A percentile compares a stretch with the other conserved stretches of the same genome.
Conservation (phyloP, 202 grass and related monocot species). For the Alloteropsis angusta region DNA sequence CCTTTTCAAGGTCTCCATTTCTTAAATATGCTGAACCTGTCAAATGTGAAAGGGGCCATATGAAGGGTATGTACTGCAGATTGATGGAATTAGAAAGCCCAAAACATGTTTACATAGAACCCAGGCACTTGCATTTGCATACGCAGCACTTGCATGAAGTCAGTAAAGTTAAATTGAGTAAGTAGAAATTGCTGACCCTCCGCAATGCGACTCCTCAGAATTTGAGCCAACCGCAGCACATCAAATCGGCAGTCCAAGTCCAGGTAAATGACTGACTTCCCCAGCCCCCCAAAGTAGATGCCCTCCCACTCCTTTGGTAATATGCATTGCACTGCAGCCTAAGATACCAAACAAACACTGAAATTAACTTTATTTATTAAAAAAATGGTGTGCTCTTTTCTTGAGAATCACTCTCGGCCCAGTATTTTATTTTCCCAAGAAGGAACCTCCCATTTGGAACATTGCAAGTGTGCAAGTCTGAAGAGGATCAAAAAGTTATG, state of each 20-base stretch:
- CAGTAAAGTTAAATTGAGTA: constrained; percentile 1
- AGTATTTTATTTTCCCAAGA: too few species aligned
- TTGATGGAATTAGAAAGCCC: background rate
- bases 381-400: background rate
- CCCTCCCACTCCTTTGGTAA: constrained; percentile 75
- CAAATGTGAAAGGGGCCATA: background rate
- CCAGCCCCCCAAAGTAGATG: constrained; percentile 62
- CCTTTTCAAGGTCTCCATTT: constrained; percentile 23
- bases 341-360: background rate
- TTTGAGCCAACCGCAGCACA: constrained; percentile 59
- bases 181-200: constrained; percentile 28
- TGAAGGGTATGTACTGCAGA: background rate
- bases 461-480: background rate
- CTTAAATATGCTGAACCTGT: constrained; percentile 32
- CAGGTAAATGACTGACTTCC: constrained; percentile 58
- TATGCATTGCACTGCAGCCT: constrained; percentile 82
- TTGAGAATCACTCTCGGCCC: background rate
- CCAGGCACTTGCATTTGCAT: background rate
- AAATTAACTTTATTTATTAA: background rate
- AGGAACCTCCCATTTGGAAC: background rate
- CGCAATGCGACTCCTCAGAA: constrained; percentile 48
- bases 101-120: background rate
- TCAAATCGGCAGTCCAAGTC: constrained; percentile 87
- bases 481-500: background rate
- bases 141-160: background rate